Conservation (phyloP, 306 rosid species). For the Prosopis cineraria region DNA sequence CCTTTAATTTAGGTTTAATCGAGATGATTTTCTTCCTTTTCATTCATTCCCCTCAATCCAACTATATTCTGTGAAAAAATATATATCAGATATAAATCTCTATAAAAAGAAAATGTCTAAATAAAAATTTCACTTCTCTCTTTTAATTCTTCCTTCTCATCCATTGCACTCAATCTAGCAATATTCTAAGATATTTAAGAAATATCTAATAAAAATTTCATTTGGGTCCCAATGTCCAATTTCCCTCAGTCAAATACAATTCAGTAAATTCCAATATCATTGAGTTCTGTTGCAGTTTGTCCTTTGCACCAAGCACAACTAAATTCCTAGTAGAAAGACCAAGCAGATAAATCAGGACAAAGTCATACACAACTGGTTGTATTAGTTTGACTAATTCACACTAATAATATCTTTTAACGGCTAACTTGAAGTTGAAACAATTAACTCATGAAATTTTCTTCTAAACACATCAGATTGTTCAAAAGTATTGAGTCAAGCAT, state of each 20-base stretch:
- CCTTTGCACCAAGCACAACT: neutral
- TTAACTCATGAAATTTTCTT: constrained; percentile 22
- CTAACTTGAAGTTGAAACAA: constrained; percentile 28
- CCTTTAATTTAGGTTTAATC: neutral
- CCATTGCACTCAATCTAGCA: too few species aligned
- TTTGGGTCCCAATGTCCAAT: neutral
- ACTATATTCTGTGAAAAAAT: neutral
- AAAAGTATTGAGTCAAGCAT: neutral
- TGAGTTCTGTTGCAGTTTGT: neutral
- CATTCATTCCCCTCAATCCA: neutral
- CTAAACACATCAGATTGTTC: neutral
- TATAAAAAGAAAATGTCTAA: neutral
- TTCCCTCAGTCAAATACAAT: neutral
- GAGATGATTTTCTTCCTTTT: neutral
- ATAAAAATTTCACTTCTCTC: neutral
- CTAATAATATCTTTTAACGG: neutral
- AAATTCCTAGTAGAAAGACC: neutral
- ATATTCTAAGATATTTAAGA: too few species aligned
- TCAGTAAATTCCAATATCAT: neutral
- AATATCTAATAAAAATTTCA: neutral
- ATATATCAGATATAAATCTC: neutral
- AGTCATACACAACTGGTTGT: neutral
- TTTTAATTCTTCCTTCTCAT: too few species aligned
- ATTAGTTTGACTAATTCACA: neutral
- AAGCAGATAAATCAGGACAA: neutral